Evolutionary conservation across 108 stramenopile species (phyloP).

Genomic region (Fragilaria radians): DNA sequence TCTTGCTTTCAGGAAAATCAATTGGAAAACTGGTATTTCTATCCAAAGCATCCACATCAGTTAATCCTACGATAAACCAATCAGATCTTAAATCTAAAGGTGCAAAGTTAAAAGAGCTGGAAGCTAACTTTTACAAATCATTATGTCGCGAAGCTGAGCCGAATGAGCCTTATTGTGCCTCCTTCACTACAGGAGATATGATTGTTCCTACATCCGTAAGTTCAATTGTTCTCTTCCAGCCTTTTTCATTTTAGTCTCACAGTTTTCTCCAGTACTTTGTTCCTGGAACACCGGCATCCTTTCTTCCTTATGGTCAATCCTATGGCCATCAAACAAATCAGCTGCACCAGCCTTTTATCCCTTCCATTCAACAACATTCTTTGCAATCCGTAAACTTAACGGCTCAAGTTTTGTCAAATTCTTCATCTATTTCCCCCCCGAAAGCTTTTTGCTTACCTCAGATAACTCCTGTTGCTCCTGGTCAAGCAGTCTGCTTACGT

Average conservation of each 20-base stretch:
- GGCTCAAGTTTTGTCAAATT: too few species aligned
- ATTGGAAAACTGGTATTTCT: conserved; percentile 14
- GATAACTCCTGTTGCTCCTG: too few species aligned
- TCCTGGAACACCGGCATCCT: neutral
- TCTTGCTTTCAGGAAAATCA: conserved; percentile 1
- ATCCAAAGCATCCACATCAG: neutral
- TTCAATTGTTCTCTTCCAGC: too few species aligned
- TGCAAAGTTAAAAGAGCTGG: conserved; percentile 1
- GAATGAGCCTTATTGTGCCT: neutral
- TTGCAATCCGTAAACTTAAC: too few species aligned
- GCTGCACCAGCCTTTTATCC: neutral
- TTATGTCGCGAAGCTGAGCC: neutral
- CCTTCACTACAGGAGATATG: neutral
- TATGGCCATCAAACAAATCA: neutral
- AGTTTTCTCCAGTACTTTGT: neutral
- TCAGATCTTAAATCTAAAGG: neutral
- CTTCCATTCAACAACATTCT: neutral
- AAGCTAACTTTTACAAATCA: conserved; percentile 8
- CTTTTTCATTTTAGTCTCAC: too few species aligned
- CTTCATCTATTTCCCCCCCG: too few species aligned
- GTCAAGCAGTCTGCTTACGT: too few species aligned
- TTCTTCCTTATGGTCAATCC: neutral
- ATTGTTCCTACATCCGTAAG: neutral
- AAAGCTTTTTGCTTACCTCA: too few species aligned
- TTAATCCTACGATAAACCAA: neutral